Conservation (phyloP, 2,329 filamentous ascomycete genomes). For the Dactylellina leptospora region DNA sequence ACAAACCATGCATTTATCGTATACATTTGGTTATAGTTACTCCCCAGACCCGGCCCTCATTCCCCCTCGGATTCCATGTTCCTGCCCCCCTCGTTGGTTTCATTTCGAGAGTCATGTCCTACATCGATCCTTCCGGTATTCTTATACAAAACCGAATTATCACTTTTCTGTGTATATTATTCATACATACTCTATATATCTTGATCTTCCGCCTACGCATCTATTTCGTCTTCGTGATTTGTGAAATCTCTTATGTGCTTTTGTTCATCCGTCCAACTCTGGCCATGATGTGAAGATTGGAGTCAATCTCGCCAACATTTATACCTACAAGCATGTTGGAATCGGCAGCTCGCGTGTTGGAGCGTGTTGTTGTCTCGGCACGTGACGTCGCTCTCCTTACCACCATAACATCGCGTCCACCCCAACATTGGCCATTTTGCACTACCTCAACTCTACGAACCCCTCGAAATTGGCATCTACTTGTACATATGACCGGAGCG, state of each 20-base stretch:
- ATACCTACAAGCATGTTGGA: not conserved
- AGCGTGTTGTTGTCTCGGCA: constrained; percentile 1
- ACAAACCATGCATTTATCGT: constrained; percentile 4
- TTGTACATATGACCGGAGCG: not conserved
- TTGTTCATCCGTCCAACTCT: no score
- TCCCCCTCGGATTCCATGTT: constrained; percentile 5
- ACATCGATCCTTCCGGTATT: constrained; percentile 14
- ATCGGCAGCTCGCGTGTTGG: not conserved
- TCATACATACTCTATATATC: constrained; percentile 45
- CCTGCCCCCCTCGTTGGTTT: not conserved
- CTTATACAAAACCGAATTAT: constrained; percentile 39
- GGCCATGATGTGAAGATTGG: no score
- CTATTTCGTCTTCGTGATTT: no score
- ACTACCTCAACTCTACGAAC: not conserved
- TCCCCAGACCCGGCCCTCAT: not conserved
- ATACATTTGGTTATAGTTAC: constrained; percentile 1
- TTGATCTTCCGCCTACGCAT: constrained; percentile 35
- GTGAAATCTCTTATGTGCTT: no score
- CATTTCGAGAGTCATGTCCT: constrained; percentile 27
- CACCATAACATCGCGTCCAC: constrained; percentile 52
- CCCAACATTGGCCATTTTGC: not conserved
- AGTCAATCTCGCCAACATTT: no score
- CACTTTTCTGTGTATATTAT: constrained; percentile 53
- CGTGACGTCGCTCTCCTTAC: constrained; percentile 30
- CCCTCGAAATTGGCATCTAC: not conserved